Evolutionary conservation across 257 asterid species (phyloP).

Genomic region (Solanum habrochaites): DNA sequence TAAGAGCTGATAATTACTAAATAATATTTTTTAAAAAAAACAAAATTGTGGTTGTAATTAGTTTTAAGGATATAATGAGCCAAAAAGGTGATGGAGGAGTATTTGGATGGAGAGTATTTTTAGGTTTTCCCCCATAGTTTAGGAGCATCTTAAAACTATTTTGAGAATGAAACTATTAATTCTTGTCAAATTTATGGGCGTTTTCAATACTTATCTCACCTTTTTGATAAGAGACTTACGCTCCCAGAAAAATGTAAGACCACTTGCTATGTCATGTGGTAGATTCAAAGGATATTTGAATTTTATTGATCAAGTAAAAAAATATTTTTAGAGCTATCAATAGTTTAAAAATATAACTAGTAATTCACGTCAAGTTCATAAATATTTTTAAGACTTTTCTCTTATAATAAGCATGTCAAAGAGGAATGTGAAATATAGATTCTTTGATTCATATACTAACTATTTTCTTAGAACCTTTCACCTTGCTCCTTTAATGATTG

Average conservation of each 20-base stretch:
- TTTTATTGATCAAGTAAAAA: too few relatives aligned
- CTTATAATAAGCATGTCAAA: neutral
- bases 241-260: accelerated
- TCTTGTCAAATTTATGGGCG: too few relatives aligned
- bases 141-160: neutral
- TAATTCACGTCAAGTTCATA: neutral
- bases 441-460: neutral
- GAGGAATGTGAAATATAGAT: neutral
- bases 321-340: neutral
- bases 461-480: neutral
- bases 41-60: neutral
- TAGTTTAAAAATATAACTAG: too few relatives aligned
- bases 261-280: neutral
- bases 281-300: too few relatives aligned
- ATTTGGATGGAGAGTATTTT: too few relatives aligned
- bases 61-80: neutral
- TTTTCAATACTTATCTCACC: neutral
- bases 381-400: too few relatives aligned
- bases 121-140: neutral
- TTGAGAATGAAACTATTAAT: too few relatives aligned
- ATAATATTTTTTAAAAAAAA: too few relatives aligned
- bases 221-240: neutral
- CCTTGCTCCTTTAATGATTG: neutral
- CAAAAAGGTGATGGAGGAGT: neutral
- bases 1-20: neutral